Conservation (phyloP, 1,139 yeast species). For the Saccharomyces hybrid region DNA sequence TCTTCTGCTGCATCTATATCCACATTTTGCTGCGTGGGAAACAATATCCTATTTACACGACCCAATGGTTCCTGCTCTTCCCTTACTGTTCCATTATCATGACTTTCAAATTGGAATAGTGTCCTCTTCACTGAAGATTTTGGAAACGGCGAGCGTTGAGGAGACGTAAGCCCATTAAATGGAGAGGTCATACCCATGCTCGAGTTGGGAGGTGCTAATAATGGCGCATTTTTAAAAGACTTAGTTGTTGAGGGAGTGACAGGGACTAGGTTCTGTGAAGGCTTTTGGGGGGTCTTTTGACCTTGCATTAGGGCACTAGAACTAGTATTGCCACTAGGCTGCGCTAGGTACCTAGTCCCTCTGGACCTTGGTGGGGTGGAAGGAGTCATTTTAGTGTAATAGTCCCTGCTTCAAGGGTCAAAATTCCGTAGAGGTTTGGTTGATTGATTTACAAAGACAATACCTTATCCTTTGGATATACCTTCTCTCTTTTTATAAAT, state of each 20-base stretch:
- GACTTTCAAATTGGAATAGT: slow-evolving; percentile 11
- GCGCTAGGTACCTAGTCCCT: slow-evolving; percentile 8
- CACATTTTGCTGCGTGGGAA: neutral
- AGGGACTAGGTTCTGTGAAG: slow-evolving; percentile 12
- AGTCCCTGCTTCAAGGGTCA: neutral
- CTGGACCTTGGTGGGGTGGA: slow-evolving; percentile 23
- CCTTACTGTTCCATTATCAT: neutral
- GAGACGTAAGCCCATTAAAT: slow-evolving; percentile 24
- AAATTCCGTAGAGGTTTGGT: neutral
- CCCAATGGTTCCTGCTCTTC: neutral
- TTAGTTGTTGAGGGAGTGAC: slow-evolving; percentile 28
- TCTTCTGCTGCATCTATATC: neutral
- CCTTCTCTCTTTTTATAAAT: slow-evolving; percentile 1
- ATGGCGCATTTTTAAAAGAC: slow-evolving; percentile 11
- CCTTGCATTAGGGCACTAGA: neutral
- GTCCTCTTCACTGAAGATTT: slow-evolving; percentile 8
- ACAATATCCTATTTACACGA: slow-evolving; percentile 2
- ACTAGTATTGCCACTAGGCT: neutral
- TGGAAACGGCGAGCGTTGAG: slow-evolving; percentile 26
- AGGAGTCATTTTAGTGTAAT: slow-evolving; percentile 3
- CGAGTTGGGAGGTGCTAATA: slow-evolving; percentile 11
- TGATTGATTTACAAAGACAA: neutral
- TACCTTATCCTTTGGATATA: neutral
- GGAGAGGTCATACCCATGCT: slow-evolving; percentile 10
- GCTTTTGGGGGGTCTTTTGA: slow-evolving; percentile 15